Base-by-base conservation (phyloP, 768 basidiomycete species). In the Hygrocybe coccinea region DNA sequence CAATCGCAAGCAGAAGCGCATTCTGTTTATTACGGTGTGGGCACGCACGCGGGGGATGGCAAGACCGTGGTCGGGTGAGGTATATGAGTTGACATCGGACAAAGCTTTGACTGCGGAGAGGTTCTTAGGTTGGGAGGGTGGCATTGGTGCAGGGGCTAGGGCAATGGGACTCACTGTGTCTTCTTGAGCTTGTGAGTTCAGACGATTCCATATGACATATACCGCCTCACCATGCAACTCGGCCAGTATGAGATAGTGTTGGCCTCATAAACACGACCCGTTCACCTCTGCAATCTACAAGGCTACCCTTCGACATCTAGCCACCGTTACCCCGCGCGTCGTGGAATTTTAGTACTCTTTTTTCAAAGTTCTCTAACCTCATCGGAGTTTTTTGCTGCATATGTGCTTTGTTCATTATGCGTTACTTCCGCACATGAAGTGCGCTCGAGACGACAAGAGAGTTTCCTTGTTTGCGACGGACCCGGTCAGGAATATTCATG, bases 21-120 rank as follows among this genome's bases (percentile, higher is more conserved):
- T 97, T 63, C 72, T 98, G 54, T 97, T 95, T 73, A 81, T 97
- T 56, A 88, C 91, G 1, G 85, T 92, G 19, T 97, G 93, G 91
- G 91, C 94, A 6, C 82, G 87, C 43, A 86, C 86, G 33, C 80
- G 79, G 63, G 80, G 81, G 48, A 74, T 82, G 17, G 73, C 75
- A 15, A 72, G 79, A 38, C 80, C 73, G 52, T 82, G 78, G 74
- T 73, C 72, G 25, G 75, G 76, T 38, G 78, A 77, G 34, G 80
- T 81, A n/a, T 71, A 79, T 64, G 70, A 65, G 54, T 64, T 74
- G 58, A 66, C 66, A 39, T 61, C 72, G 17, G 68, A 74, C 41
- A 67, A 69, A 50, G 79, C 77, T 52, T 60, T 72, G 29, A 66
- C 65, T 12, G 70, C 72, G 11, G 88, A 90, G 67, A 73, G 86